Evolutionary conservation across 148 eudicot species (phyloP), one percentile per base, ranked within the genome.

Genomic region (Arbutus unedo): DNA sequence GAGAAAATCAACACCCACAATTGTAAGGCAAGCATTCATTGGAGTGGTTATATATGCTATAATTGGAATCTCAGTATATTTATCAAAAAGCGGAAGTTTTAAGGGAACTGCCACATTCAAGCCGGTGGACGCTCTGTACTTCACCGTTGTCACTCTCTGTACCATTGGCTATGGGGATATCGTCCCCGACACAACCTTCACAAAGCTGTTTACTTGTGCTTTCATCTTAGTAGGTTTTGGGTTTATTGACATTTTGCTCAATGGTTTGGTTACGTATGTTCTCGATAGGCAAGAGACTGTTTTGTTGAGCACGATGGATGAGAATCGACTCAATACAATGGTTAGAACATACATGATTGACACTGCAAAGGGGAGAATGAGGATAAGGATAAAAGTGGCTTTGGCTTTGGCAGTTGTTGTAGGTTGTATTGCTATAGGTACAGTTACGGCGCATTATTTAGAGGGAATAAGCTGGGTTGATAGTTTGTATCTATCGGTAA

Each of bases 121-220:
- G 53, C 84, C 84, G 3, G 84, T 91, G 23, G 93, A 91, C 43
- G 93, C 90, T 15, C 66, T 91, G 82, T 91, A 91, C 80, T 91
- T 88, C 74, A 88, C 89, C 8, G 92, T 90, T 6, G 93, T 90
- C 15, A 91, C 91, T 47, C 74, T 91, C 7, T 91, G 89, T 74
- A 90, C 93, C n/a, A 88, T 91, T 4, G 93, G 93, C 4, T 91
- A 91, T 4, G 93, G 93, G 6, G 93, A 91, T 38, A 90, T 91
- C 71, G 91, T 88, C 3, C 93, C 93, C 2, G 77, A 85, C 74
- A 87, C 92, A 4, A 86, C 85, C 7, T 85, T 86, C 75, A 80
- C 92, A 14, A 91, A 91, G 80, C 81, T 91, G 10, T 91, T 89
- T 59, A 91, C 93, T 6, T 90, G 91, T 55, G 82, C 70, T 18